Base-by-base conservation (phyloP, 768 basidiomycete genomes). In the Lentinula edodes region DNA sequence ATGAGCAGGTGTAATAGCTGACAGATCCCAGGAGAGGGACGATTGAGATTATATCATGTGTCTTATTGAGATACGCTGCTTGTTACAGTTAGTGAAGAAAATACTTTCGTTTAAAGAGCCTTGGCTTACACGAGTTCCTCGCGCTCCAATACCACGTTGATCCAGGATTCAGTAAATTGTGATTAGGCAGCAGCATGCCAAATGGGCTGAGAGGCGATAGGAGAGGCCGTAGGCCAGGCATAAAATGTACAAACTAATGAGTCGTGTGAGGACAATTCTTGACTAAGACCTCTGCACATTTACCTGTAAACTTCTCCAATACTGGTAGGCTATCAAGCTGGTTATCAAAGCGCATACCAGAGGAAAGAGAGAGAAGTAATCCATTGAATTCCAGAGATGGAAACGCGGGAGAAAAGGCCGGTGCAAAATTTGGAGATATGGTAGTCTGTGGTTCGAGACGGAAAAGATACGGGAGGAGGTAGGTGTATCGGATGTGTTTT, bases 11-110 rank as follows among this genome's bases (percentile, higher is more conserved):
- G 42, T 61, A 67, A 43, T 65, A 68, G 28, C 54, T 61, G 12
- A 67, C 48, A 23, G 48, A 52, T 3, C 70, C 70, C 6, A 68
- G 50, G 36, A 66, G 50, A 10, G 70, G 70, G 20, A 71, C 63
- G 1, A 70, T 67, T 12, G 70, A 61, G 7, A 71, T 68, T 5
- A 71, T 55, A 42, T 71, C 70, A 41, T 69, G 66, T 10, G 58
- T 64, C 34, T 65, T 54, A 59, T 67, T 69, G 52, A 71, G 69
- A 62, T 64, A 71, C 13, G 69, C 67, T 69, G 18, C n/a, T 8
- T 8, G 9, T 51, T 51, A 51, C 12, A n/a, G 18, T 10, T 18
- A 51, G 8, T 18, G 10, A 51, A 9, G 9, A n/a, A 18, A 10
- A 20, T 10, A 51, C 48, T 9, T 10, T 20, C n/a, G n/a, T 18